Evolutionary conservation across 371 early-diverging fungal genomes (phyloP), one percentile per base, ranked within the genome.

Genomic region (Phascolomyces articulosus): DNA sequence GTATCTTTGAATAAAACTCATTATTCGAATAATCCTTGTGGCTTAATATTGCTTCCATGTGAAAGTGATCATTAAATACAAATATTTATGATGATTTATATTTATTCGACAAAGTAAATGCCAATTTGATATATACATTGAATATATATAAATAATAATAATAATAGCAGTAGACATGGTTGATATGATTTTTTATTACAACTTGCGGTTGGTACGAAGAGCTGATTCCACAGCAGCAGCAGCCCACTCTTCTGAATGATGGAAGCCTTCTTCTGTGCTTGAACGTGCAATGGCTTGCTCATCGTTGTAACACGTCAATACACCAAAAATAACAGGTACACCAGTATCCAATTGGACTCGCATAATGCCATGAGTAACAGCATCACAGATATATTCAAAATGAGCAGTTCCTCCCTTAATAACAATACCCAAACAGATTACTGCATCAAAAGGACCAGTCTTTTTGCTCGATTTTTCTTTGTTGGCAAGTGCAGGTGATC

Each of bases 391-490:
- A 75, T 98, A 98, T 77, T 97, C 98, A 85, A 96, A 98, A 69
- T 98, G 98, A 89, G 95, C 94, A 41, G 98, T 98, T 58, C 86
- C 85, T 53, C 98, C 98, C 87, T 97, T 98, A 86, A 98, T 96
- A 58, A 98, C 89, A 26, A 97, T 91, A 48, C 98, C 98, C 68
- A 98, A 89, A 63, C 92, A 89, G 64, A 98, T 94, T n/a, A 89
- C 93, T 16, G 94, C 97, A 75, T 97, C 95, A 65, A 91, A 89
- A 15, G 90, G 85, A 13, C 79, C 76, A 2, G 78, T 78, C 38
- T 84, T 80, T 54, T 78, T 78, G 29, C 67, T 69, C 8, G 53
- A 9, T 38, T 60, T 66, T 24, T 66, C 63, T 11, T 64, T 51
- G 3, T 63, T 53, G 6, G 47, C 65, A 28, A 73, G 62, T 23